Evolutionary conservation across 2,329 filamentous ascomycete genomes (phyloP), one percentile per base, ranked within the genome.

Genomic region (Hysterium pulicare): DNA sequence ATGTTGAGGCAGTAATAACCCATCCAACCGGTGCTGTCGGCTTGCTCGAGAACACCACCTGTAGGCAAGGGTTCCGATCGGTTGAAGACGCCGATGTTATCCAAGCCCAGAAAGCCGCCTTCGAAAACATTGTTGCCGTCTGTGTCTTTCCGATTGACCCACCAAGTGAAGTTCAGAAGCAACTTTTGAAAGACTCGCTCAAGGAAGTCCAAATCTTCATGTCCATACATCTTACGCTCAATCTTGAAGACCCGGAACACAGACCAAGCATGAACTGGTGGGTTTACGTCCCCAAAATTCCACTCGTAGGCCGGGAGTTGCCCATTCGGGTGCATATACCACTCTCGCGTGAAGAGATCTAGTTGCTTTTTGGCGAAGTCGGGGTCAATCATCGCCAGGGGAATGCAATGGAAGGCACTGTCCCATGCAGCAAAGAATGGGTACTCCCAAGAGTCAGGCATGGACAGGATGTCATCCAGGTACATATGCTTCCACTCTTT

Each of bases 381-480:
- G 0, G 91, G 93, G 58, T 97, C 91, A 49, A 97, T 90, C 90
- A 97, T 96, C 30, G 93, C 87, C 47, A 97, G 71, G 0, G 90
- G 88, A 54, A 97, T 95, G 62, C 90, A 95, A 70, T 97, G 93
- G 69, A 97, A 97, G 4, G 90, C 91, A 41, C 87, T 91, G 66
- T 97, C 91, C 91, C 91, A 97, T 3, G 91, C 91, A 16, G 90
- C 90, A 65, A 96, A 96, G 74, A 96, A 97, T 0, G 91, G 91
- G 57, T 97, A 97, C 61, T 97, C 91, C 91, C 91, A 97, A 0
- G 90, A 95, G 66, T 97, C 91, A 1, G 91, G 93, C 91, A 97
- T 96, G 1, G 91, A 96, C 24, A 97, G 68, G 48, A 97, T 90
- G 62, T 97, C 91, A 53, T 97, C 93, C 55, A 95, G 82, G 67